phyloP scores from a whole-genome alignment of 148 eudicot species.

The Diospyros kaki region DNA sequence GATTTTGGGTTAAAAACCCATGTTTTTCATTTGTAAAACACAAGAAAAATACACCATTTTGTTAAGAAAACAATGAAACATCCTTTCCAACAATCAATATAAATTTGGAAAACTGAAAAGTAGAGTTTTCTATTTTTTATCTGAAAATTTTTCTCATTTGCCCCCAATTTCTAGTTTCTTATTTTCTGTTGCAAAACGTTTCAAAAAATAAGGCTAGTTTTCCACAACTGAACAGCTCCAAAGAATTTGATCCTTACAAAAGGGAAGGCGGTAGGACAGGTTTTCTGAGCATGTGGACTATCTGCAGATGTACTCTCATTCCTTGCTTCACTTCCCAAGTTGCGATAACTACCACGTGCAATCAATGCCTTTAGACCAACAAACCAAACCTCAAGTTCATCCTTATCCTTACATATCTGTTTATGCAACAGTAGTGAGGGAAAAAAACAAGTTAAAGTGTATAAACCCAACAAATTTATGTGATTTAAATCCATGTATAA shows the following conservation, averaged over 20 bases:
- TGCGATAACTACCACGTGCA: conserved; percentile 47
- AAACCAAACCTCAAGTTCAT: conserved; percentile 96
- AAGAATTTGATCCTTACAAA: conserved; percentile 24
- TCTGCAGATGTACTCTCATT: conserved; percentile 42
- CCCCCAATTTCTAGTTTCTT: too few relatives aligned
- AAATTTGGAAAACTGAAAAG: too few relatives aligned
- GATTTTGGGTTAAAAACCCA: too few relatives aligned
- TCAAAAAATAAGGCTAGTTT: too few relatives aligned
- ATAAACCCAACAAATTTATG: not conserved
- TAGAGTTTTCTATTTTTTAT: too few relatives aligned
- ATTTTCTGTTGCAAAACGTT: too few relatives aligned
- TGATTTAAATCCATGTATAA: not conserved
- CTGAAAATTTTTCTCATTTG: too few relatives aligned
- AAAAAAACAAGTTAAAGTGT: conserved; percentile 10
- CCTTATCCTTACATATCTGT: conserved; percentile 98
- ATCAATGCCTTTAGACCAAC: conserved; percentile 78
- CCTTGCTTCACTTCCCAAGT: conserved; percentile 47
- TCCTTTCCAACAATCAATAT: too few relatives aligned
- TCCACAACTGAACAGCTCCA: too few relatives aligned
- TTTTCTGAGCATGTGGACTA: conserved; percentile 40
- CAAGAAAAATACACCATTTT: too few relatives aligned
- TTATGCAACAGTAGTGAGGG: conserved; percentile 14
- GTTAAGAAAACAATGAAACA: too few relatives aligned
- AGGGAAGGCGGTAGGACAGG: conserved; percentile 40
- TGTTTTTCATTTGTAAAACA: too few relatives aligned